phyloP scores from a whole-genome alignment of 257 asterid species.

The Osmanthus fragrans region DNA sequence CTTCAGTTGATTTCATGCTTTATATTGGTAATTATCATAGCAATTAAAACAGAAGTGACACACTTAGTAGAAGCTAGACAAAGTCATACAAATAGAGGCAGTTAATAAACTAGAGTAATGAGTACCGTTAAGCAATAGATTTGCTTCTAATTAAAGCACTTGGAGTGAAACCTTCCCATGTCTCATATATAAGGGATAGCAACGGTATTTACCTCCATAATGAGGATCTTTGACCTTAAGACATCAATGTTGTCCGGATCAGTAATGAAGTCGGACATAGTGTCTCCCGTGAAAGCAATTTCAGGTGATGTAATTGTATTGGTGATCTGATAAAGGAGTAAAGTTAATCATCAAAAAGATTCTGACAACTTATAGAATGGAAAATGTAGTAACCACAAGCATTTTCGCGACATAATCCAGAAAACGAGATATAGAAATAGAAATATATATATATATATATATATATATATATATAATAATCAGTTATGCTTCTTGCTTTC shows the following conservation, averaged over 20 bases:
- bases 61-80: not conserved
- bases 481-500: not conserved
- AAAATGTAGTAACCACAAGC: conserved; percentile 3
- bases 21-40: not conserved
- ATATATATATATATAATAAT: not conserved
- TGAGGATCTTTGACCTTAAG: conserved; percentile 77
- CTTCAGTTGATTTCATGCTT: conserved; percentile 7
- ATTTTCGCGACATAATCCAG: not conserved
- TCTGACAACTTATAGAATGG: not conserved
- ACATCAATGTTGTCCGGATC: conserved; percentile 71
- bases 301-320: conserved; percentile 74
- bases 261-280: conserved; percentile 84
- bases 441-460: not conserved
- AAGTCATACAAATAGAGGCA: not conserved
- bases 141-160: not conserved
- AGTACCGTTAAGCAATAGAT: conserved; percentile 7
- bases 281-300: conserved; percentile 94
- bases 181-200: conserved; percentile 1
- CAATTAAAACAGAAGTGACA: conserved; percentile 6
- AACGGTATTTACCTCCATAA: conserved; percentile 69
- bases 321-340: conserved; percentile 57
- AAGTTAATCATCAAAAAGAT: not conserved
- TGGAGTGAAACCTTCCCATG: not conserved
- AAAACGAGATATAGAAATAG: not conserved
- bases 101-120: not conserved